Conservation (phyloP, 352 stramenopile species). For the Phytophthora pisi region DNA sequence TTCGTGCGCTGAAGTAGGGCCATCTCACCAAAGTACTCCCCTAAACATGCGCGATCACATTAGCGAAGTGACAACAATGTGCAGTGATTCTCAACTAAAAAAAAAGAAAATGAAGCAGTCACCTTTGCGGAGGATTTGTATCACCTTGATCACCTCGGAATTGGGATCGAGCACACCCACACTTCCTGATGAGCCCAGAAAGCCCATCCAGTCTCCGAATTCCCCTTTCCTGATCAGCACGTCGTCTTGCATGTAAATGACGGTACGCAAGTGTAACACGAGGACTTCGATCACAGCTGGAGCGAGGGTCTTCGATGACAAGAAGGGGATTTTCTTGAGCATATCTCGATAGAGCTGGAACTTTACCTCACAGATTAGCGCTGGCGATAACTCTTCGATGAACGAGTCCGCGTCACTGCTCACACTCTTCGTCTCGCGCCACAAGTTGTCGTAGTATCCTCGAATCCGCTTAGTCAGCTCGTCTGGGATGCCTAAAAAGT, state of each 20-base stretch:
- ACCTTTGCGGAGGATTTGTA: slow-evolving; percentile 68
- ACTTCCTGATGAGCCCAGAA: slow-evolving; percentile 71
- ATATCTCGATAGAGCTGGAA: slow-evolving; percentile 76
- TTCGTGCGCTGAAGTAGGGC: slow-evolving; percentile 67
- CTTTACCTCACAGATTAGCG: slow-evolving; percentile 70
- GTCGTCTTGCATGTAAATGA: slow-evolving; percentile 82
- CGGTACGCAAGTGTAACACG: slow-evolving; percentile 63
- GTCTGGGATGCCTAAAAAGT: slow-evolving; percentile 61
- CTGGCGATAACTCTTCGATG: slow-evolving; percentile 71
- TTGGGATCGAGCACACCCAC: slow-evolving; percentile 67
- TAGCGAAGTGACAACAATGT: no score
- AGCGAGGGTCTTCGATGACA: slow-evolving; percentile 59
- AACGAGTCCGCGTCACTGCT: slow-evolving; percentile 61
- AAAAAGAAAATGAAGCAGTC: slow-evolving; percentile 21
- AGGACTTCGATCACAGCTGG: slow-evolving; percentile 68
- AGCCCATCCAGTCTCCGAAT: slow-evolving; percentile 77
- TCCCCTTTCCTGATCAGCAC: slow-evolving; percentile 73
- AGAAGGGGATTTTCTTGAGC: slow-evolving; percentile 72
- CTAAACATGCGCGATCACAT: no score
- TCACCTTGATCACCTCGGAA: slow-evolving; percentile 50
- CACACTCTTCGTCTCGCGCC: slow-evolving; percentile 61
- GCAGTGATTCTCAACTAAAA: no score
- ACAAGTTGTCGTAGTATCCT: slow-evolving; percentile 66
- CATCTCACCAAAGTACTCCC: slow-evolving; percentile 76
- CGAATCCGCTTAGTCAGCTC: slow-evolving; percentile 50